phyloP scores from a whole-genome alignment of 73 alveolate species.

The Paraurostyla sp. region DNA sequence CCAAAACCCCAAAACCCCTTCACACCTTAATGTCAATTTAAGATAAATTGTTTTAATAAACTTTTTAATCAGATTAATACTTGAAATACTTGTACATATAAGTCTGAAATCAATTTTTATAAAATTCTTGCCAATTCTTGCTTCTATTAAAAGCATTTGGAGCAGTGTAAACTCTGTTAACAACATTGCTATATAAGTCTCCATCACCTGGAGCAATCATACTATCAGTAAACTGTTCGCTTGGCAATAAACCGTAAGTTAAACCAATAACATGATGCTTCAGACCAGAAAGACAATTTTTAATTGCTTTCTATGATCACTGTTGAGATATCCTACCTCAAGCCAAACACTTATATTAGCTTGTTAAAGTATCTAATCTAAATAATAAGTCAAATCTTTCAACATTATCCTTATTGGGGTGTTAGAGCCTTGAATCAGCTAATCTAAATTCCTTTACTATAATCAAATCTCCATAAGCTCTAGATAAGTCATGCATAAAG shows the following conservation, averaged over 20 bases:
- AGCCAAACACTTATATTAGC: slow-evolving; percentile 34
- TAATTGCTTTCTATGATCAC: neutral
- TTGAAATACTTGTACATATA: too few relatives aligned
- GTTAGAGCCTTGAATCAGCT: neutral
- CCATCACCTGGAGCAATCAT: slow-evolving; percentile 57
- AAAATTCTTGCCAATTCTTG: slow-evolving; percentile 2
- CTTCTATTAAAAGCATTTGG: slow-evolving; percentile 49
- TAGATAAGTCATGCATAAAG: slow-evolving; percentile 42
- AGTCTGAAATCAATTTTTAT: neutral
- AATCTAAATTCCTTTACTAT: slow-evolving; percentile 22
- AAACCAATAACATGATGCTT: slow-evolving; percentile 39
- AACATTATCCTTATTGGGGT: slow-evolving; percentile 17
- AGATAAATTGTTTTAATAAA: too few relatives aligned
- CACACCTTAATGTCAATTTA: too few relatives aligned
- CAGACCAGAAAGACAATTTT: neutral
- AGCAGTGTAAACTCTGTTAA: slow-evolving; percentile 25
- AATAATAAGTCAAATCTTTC: neutral
- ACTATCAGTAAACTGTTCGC: neutral
- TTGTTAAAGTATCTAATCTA: slow-evolving; percentile 13
- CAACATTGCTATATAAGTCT: slow-evolving; percentile 35
- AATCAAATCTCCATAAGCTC: slow-evolving; percentile 69
- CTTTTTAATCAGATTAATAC: too few relatives aligned
- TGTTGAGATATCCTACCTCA: slow-evolving; percentile 19
- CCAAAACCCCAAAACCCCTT: too few relatives aligned
- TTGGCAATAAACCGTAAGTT: slow-evolving; percentile 5